These are phyloP conservation scores for Drechslerella stenobrocha DNA, from an alignment of 2,329 filamentous ascomycete genomes.

Conservation along the genomic window DNA sequence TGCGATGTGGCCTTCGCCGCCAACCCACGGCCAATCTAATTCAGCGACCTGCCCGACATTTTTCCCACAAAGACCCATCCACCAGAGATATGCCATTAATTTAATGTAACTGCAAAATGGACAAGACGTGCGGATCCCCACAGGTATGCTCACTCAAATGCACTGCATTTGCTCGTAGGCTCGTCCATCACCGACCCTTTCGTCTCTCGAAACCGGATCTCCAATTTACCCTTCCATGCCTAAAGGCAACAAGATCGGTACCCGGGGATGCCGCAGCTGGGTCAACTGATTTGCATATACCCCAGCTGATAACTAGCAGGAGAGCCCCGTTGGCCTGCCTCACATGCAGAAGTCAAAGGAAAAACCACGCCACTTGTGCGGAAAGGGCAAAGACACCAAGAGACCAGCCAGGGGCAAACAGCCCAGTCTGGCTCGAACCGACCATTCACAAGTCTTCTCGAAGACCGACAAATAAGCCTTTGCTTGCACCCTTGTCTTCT, in stretches of 20 bases:
- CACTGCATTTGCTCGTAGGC: not conserved
- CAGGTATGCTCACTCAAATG: not conserved
- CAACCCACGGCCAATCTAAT: not conserved
- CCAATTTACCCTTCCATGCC: constrained; percentile 1
- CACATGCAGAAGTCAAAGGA: not conserved
- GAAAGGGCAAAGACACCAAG: not conserved
- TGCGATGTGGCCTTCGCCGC: not conserved
- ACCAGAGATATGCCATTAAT: not conserved
- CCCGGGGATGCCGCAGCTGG: constrained; percentile 5
- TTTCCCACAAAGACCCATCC: not conserved
- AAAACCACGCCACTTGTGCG: not conserved
- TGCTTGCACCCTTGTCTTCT: no score
- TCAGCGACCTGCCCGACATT: not conserved
- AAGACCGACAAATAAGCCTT: no score
- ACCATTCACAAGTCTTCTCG: not conserved
- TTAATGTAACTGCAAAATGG: no score
- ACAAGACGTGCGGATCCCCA: no score
- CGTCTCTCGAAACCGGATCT: constrained; percentile 4
- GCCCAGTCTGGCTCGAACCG: not conserved
- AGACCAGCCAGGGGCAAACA: not conserved
- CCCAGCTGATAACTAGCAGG: not conserved
- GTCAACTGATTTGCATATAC: constrained; percentile 7
- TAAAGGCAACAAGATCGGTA: not conserved
- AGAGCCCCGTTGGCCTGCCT: not conserved
- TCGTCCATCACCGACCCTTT: not conserved